Evolutionary conservation across 2,329 filamentous ascomycete genomes (phyloP).

Genomic region (Aspergillus pseudotamarii): DNA sequence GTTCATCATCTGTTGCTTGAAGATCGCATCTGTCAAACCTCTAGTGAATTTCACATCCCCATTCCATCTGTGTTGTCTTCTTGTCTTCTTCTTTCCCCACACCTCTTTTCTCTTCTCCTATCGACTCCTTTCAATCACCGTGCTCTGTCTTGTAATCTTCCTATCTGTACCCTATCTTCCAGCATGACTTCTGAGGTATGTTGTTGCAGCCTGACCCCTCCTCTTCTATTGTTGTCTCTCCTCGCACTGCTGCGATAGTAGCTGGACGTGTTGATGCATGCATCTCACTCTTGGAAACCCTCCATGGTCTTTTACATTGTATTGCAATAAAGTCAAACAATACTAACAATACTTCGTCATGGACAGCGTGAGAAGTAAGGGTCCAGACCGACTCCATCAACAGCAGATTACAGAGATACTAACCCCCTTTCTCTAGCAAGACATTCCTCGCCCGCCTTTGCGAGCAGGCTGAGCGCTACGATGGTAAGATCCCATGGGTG

Average conservation of each 20-base stretch:
- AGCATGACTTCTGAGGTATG: conserved; percentile 68
- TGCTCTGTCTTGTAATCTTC: conserved; percentile 21
- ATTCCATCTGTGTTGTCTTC: conserved; percentile 11
- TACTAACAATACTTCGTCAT: conserved; percentile 35
- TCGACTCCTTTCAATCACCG: conserved; percentile 25
- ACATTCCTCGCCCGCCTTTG: conserved; percentile 99
- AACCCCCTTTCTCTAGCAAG: conserved; percentile 68
- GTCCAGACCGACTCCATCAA: conserved; percentile 33
- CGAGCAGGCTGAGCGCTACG: conserved; percentile 99
- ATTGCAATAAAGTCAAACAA: neutral
- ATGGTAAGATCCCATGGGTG: conserved; percentile 64
- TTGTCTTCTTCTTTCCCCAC: conserved; percentile 14
- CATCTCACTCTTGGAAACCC: conserved; percentile 19
- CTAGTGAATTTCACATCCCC: conserved; percentile 20
- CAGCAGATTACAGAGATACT: conserved; percentile 32
- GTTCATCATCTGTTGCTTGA: conserved; percentile 27
- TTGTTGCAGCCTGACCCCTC: conserved; percentile 40
- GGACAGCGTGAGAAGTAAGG: conserved; percentile 70
- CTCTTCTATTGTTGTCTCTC: conserved; percentile 24
- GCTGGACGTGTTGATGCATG: neutral
- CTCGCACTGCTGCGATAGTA: conserved; percentile 32
- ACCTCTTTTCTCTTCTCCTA: conserved; percentile 15
- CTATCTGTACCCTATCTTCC: conserved; percentile 53
- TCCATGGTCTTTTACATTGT: neutral
- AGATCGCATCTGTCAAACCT: conserved; percentile 26